Base-by-base conservation (phyloP, 164 flowering plant genomes). In the Paratinospora sagittata region DNA sequence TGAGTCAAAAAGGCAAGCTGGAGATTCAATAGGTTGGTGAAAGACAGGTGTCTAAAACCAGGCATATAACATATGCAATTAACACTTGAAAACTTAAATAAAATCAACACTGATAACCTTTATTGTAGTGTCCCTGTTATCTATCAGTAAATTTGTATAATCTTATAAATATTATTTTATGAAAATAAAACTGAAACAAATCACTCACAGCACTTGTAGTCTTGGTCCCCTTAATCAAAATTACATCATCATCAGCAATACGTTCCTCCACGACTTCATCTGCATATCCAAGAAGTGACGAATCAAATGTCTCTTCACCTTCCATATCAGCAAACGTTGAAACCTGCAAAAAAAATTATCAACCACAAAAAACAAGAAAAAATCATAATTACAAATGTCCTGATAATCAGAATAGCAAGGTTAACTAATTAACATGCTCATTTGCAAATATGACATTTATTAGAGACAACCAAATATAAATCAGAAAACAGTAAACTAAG, bases 301-400 rank as follows among this genome's bases (percentile, higher is more conserved):
- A 69, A 77, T 93, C 99, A 86, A 88, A 95, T 45, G 98, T 92
- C 84, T 95, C 99, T 47, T 92, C 97, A 60, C 99, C 99, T 81
- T 95, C 99, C 97, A 89, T 89, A 67, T 95, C 99, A 77, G 99
- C 99, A 84, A 95, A 95, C 41, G 99, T 95, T 74, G 97, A 87
- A 67, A 95, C 88, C 99, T 95, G 79, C 65, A 78, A 36, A 69
- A 24, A 26, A 14, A 58, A 73, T 64, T 6, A 10, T 12, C 7
- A 64, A 68, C 8, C 24, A 19, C 61, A 68, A 58, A 27, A 41
- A 36, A 23, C 34, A 30, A 63, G 23, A n/a, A 68, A 62, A 60
- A 30, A 14, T 2, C 37, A 27, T 30, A 16, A 5, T 52, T 39
- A 52, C 21, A 52, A 16, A 0, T 16, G 58, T 39, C 43, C 7